Conservation (phyloP, 768 basidiomycete species). For the Amanita rimosa region DNA sequence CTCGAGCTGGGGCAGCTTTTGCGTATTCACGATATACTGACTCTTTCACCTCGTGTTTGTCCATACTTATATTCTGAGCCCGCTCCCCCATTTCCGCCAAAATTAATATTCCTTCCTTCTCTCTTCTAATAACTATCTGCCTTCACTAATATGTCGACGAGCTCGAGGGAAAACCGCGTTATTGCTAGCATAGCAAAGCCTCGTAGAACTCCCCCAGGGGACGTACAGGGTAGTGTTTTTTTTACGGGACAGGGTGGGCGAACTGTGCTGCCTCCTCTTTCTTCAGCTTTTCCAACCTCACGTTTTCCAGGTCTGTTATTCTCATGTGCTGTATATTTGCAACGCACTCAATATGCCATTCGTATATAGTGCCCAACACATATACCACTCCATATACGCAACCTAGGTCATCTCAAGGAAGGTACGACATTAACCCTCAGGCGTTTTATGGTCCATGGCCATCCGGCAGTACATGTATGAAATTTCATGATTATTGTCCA, state of each 20-base stretch:
- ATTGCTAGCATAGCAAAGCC: slow-evolving; percentile 51
- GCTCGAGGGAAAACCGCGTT: slow-evolving; percentile 62
- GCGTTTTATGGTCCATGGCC: slow-evolving; percentile 38
- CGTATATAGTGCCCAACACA: slow-evolving; percentile 45
- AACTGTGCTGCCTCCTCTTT: slow-evolving; percentile 79
- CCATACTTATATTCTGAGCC: slow-evolving; percentile 14
- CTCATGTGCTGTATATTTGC: slow-evolving; percentile 38
- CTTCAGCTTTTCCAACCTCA: slow-evolving; percentile 79
- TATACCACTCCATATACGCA: slow-evolving; percentile 51
- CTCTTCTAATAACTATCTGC: slow-evolving; percentile 48
- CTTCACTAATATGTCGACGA: slow-evolving; percentile 55
- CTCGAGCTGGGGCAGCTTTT: not conserved
- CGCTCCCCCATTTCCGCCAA: slow-evolving; percentile 34
- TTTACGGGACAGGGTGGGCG: slow-evolving; percentile 80
- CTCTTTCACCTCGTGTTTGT: slow-evolving; percentile 9
- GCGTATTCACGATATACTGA: slow-evolving; percentile 1
- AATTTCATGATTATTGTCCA: slow-evolving; percentile 13
- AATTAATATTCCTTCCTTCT: slow-evolving; percentile 44
- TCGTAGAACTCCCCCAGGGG: slow-evolving; percentile 61
- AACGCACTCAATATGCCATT: slow-evolving; percentile 48
- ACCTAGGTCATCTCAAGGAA: slow-evolving; percentile 51
- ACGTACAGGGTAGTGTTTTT: slow-evolving; percentile 52
- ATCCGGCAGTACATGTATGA: slow-evolving; percentile 23
- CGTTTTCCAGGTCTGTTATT: slow-evolving; percentile 81
- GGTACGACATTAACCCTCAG: slow-evolving; percentile 44